Evolutionary conservation across 257 asterid genomes (phyloP).

Genomic region (Fraxinus cuspidata): DNA sequence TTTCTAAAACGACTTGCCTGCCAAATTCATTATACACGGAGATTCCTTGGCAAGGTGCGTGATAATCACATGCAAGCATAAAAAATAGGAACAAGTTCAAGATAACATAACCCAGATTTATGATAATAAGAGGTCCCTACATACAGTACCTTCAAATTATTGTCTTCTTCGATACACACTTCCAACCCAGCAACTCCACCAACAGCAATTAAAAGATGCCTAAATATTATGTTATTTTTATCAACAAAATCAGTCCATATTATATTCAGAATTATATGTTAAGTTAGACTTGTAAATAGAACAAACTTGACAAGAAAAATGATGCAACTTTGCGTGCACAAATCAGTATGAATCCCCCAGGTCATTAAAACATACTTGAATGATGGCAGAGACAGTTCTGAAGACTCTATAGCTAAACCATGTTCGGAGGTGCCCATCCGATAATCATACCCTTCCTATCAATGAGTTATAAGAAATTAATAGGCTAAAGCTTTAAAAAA

Average conservation of each 20-base stretch:
- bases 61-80: not conserved
- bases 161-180: constrained; percentile 89
- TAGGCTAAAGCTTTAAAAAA: not conserved
- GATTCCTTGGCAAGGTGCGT: not conserved
- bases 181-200: constrained; percentile 99
- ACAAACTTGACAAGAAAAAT: not conserved
- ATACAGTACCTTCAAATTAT: constrained; percentile 59
- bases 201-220: constrained; percentile 93
- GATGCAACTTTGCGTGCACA: not conserved
- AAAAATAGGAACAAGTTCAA: not conserved
- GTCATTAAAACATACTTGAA: constrained; percentile 48
- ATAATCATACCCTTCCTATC: constrained; percentile 85
- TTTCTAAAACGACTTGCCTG: not conserved
- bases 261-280: not conserved
- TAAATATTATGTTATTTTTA: constrained; percentile 20
- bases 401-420: constrained; percentile 60
- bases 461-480: not conserved
- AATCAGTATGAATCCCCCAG: not conserved
- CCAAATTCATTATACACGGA: not conserved
- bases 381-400: constrained; percentile 74
- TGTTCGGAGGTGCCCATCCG: constrained; percentile 94
- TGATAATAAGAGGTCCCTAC: not conserved
- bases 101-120: not conserved
- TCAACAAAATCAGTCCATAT: constrained; percentile 8
- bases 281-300: not conserved